These are phyloP conservation scores for Populus hybrid DNA, from an alignment of 441 rosid species.

Conservation along the genomic window DNA sequence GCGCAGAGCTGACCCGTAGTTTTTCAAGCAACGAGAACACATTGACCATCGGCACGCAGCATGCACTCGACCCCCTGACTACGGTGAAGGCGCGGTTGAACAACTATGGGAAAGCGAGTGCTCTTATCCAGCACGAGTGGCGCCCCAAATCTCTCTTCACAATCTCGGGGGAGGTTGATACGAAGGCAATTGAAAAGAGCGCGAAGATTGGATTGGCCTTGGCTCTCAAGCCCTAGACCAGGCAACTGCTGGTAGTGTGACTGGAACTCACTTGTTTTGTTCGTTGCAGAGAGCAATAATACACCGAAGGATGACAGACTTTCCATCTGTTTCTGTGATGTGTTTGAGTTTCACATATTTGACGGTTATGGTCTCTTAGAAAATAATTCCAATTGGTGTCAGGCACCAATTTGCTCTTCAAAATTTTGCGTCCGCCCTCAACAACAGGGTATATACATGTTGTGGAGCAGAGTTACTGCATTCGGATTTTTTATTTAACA, in stretches of 20 bases:
- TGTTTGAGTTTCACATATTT: conserved; percentile 15
- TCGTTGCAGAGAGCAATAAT: conserved; percentile 35
- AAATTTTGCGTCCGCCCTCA: conserved; percentile 9
- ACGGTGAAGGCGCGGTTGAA: conserved; percentile 82
- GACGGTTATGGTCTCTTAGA: conserved; percentile 24
- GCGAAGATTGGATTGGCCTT: conserved; percentile 87
- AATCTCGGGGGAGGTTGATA: conserved; percentile 85
- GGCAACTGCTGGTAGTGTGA: no score
- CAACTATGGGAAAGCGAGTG: conserved; percentile 78
- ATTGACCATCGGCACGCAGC: conserved; percentile 77
- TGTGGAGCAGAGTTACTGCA: not conserved
- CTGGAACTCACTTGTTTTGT: not conserved
- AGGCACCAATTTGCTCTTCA: conserved; percentile 18
- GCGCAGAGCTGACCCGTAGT: conserved; percentile 84
- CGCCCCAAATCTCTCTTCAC: conserved; percentile 85
- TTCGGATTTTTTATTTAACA: not conserved
- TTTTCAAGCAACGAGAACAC: conserved; percentile 76
- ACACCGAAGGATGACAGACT: conserved; percentile 16
- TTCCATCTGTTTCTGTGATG: conserved; percentile 7
- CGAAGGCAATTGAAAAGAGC: conserved; percentile 86
- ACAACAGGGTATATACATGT: not conserved
- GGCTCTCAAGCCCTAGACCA: conserved; percentile 70
- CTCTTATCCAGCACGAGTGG: conserved; percentile 92
- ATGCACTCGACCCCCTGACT: conserved; percentile 83
- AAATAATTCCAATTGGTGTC: conserved; percentile 33